These are phyloP conservation scores for Naganishia vaughanmartiniae DNA, from an alignment of 768 basidiomycete genomes.

Conservation along the genomic window DNA sequence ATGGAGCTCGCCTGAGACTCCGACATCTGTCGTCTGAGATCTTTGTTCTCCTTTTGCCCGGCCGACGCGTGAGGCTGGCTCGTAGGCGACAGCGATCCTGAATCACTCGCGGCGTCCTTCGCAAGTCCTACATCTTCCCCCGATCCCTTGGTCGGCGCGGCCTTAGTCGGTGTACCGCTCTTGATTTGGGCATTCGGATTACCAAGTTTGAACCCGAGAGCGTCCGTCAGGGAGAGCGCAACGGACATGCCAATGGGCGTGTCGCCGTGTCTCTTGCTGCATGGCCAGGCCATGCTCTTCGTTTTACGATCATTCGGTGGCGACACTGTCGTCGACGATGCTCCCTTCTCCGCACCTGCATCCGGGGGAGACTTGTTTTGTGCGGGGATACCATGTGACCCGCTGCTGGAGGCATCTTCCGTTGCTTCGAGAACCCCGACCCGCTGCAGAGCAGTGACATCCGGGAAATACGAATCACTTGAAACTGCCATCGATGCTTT, in stretches of 20 bases:
- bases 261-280: slow-evolving; percentile 14
- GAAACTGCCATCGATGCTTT: background rate
- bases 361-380: background rate
- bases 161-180: background rate
- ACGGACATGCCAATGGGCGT: slow-evolving; percentile 11
- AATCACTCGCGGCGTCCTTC: background rate
- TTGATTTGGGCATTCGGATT: background rate
- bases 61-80: background rate
- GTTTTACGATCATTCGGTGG: background rate
- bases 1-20: background rate
- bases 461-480: slow-evolving; percentile 10
- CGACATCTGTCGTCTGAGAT: background rate
- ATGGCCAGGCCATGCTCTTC: background rate
- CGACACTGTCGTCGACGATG: background rate
- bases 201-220: background rate
- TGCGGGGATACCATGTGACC: background rate
- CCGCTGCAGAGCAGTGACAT: background rate
- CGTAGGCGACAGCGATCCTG: background rate
- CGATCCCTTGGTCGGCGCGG: background rate
- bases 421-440: background rate
- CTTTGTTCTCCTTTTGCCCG: background rate
- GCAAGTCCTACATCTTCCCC: background rate
- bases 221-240: background rate
- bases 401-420: background rate
- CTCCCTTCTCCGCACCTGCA: background rate